Evolutionary conservation across 169 alveolate species (phyloP), one percentile per base, ranked within the genome.

Genomic region (Ichthyophthirius multifiliis): DNA sequence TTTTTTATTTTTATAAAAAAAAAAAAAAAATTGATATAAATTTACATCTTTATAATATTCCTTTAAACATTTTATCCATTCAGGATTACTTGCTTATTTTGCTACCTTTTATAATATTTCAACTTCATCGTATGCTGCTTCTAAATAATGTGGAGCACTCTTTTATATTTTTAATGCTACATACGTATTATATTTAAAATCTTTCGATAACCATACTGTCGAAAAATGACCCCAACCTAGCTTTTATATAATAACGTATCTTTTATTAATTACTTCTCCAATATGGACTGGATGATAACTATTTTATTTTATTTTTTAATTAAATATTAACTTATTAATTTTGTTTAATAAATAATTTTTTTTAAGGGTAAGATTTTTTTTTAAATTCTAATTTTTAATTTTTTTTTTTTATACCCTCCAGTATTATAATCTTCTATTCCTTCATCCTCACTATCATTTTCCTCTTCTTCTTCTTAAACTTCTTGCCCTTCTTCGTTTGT

Each of bases 161-260:
- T 98, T 97, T 89, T 98, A 98, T 74, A 99, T 95, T 91, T 99
- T 99, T 71, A 99, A 91, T 20, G 99, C 99, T 65, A 98, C 99
- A 85, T 94, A 98, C 16, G 93, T 92, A 37, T 92, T 91, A 45
- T 96, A 95, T 48, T 93, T 94, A 46, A 89, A 83, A 86, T 98
- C 99, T 34, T 97, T 91, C 15, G 99, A 98, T 39, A 99, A 94
- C 99, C 99, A 99, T 20, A 98, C 99, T 0, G 99, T 98, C 44
- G 99, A 95, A 92, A 98, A 98, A 86, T 98, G 99, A 7, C 99
- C 99, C 99, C 99, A 98, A 6, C 99, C 99, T 55, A 98, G 93
- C 88, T 98, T 98, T 78, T 98, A 96, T 83, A 97, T 98, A 32
- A 98, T 95, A 46, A 98, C 95, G 86, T 98, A 98, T 71, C 99